Evolutionary conservation across 176 grass and related monocot species (phyloP), one percentile per base, ranked within the genome.

Genomic region (Pharus latifolius): DNA sequence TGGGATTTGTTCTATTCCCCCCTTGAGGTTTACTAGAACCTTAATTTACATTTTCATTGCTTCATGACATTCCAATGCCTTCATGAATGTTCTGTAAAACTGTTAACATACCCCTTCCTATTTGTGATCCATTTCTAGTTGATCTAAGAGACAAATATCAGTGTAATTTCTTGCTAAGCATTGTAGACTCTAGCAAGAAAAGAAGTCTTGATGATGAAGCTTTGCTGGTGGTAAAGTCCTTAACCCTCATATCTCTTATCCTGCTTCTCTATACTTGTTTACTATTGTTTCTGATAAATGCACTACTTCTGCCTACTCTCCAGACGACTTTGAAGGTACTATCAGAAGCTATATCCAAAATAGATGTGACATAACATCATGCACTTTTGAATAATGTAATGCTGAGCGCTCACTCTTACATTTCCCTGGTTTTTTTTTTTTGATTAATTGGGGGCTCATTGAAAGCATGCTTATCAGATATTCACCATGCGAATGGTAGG

Each of bases 341-440:
- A 6, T 85, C 85, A 56, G 74, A 56, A 56, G 38, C 30, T 75
- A 63, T 80, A 49, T 85, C 83, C 70, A 85, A 63, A 66, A 63
- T 85, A 56, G 83, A 85, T 17, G 56, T 63, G 40, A 40, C 9
- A 24, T 80, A 85, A 63, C 83, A 85, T 56, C 81, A 79, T 46
- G 65, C 57, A 20, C 81, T 92, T 72, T 62, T 92, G 48, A 84
- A 34, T 43, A 88, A 88, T 88, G 89, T 92, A 88, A 76, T 61
- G 28, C 19, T 29, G 22, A 48, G 12, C 44, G 10, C 14, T 30
- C 27, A 17, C n/a, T 72, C 23, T 49, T 49, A 8, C 20, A 29
- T 59, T 34, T 28, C 44, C 17, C 11, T 65, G 0, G 48, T 23
- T 40, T 6, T 61, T 78, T 33, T 56, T 49, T 6, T 63, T 24